phyloP scores from a whole-genome alignment of 306 rosid species.

The Pyrus betulifolia region DNA sequence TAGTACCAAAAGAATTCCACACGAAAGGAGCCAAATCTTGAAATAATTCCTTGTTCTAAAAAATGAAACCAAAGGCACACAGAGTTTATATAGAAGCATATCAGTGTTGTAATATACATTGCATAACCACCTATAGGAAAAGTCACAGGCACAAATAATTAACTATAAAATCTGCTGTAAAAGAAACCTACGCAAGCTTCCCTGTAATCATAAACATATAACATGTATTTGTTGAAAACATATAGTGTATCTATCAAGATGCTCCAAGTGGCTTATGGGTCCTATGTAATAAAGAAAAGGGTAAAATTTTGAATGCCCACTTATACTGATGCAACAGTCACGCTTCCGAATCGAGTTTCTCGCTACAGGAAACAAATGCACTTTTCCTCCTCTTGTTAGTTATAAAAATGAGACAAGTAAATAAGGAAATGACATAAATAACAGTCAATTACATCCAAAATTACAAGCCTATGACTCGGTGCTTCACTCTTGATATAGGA shows the following conservation, averaged over 20 bases:
- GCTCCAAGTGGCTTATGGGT: neutral
- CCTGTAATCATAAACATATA: neutral
- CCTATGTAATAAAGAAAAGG: neutral
- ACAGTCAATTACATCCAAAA: neutral
- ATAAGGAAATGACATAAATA: neutral
- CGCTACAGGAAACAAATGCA: neutral
- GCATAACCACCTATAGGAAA: conserved; percentile 5
- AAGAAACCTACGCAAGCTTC: neutral
- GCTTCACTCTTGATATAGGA: neutral
- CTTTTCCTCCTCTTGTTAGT: neutral
- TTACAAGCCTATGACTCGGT: neutral
- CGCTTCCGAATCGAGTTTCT: neutral
- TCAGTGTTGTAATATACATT: neutral
- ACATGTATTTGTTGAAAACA: neutral
- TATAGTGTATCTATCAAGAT: neutral
- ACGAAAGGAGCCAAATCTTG: conserved; percentile 35
- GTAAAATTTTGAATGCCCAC: neutral
- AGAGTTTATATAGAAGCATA: conserved; percentile 8
- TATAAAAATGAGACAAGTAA: neutral
- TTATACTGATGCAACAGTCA: neutral
- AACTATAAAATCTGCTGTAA: neutral
- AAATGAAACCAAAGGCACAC: conserved; percentile 17
- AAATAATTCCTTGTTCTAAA: conserved; percentile 29
- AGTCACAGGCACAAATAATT: neutral
- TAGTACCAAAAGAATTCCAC: conserved; percentile 31